Base-by-base conservation (phyloP, 176 grass and related monocot species). In the Dendrocalamus sinicus region DNA sequence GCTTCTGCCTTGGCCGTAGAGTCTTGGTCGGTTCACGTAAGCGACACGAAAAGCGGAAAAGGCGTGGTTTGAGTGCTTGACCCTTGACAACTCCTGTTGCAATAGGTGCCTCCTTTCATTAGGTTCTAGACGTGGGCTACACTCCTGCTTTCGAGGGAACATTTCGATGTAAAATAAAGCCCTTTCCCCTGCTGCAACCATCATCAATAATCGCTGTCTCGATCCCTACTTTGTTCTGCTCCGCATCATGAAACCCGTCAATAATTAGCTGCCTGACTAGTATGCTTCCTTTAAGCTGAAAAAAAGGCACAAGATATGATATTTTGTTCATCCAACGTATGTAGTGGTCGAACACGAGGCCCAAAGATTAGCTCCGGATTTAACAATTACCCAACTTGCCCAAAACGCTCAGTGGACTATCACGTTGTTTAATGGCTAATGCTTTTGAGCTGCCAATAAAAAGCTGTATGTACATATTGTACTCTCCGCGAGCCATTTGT, bases 241-340 rank as follows among this genome's bases (percentile, higher is more conserved):
- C 46, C 51, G 55, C 53, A 77, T 45, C 47, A 66, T 20, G 58
- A 7, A 53, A 54, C 59, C 40, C 81, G 12, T 55, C 41, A 64
- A 26, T 24, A 83, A 22, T 73, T 4, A 53, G 45, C 43, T 24
- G 69, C 22, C 8, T 45, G 22, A 0, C 57, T 63, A 35, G 62
- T 32, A 32, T 16, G 4, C 15, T 15, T 15, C 4, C 41, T 16
- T 65, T 65, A 15, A 15, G 13, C 32, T 15, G 2, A 0, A 3
- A 8, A 32, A 30, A 65, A 8, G 14, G 24, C 12, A 19, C 24
- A 57, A 12, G 70, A 80, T 67, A 70, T 80, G 19, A 41, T 79
- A 68, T 84, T 84, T 91, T 84, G 80, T 87, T 91, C 80, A 87
- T 91, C 80, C 85, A 84, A 87, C 80, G 75, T 91, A 91, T 47